Percentiles rank a stretch among this genome's conserved stretches.
These are phyloP conservation scores for Trametes elegans DNA, from an alignment of 768 basidiomycete species.

Conservation along the genomic window DNA sequence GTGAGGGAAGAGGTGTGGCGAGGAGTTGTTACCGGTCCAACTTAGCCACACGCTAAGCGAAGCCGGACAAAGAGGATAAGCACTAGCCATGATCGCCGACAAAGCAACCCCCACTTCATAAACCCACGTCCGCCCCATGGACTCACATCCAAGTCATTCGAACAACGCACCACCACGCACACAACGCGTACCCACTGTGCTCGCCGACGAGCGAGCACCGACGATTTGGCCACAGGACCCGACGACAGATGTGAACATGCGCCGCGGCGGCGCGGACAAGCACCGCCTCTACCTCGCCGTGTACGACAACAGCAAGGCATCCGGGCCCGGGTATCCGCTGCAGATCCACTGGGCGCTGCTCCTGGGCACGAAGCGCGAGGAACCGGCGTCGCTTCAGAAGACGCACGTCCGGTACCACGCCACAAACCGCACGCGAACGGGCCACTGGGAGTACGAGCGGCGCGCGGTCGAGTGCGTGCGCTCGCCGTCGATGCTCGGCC, in stretches of 20 bases:
- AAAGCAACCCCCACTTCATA: neutral
- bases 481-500: constrained; percentile 17
- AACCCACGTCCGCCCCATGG: no score
- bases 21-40: neutral
- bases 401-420: constrained; percentile 13
- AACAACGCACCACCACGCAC: no score
- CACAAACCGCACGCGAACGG: constrained; percentile 9
- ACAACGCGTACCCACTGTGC: neutral
- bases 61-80: neutral
- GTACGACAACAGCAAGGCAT: constrained; percentile 8
- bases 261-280: constrained; percentile 8
- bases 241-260: neutral
- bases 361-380: constrained; percentile 13
- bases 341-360: constrained; percentile 18
- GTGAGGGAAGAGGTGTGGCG: no score
- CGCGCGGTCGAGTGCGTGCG: constrained; percentile 15
- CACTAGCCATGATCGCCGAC: neutral
- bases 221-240: neutral
- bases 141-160: neutral
- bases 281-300: constrained; percentile 16
- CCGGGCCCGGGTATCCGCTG: neutral
- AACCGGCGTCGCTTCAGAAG: constrained; percentile 2
- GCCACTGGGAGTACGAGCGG: constrained; percentile 15
- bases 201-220: neutral
- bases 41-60: neutral